Conservation (phyloP, 192 early-diverging fungal species). For the Fimicolochytrium jonesii region DNA sequence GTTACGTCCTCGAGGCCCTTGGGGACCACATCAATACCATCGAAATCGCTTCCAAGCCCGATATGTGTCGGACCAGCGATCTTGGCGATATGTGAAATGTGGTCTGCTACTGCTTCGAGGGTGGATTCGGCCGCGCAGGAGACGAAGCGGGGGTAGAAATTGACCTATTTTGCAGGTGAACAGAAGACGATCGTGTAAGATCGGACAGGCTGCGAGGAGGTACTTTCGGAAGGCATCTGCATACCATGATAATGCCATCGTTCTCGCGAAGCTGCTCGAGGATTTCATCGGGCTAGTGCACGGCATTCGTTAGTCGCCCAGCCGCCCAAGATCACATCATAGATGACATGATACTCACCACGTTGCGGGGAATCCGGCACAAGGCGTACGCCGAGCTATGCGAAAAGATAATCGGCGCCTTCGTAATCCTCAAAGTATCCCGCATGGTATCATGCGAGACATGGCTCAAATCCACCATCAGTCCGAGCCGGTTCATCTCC, state of each 20-base stretch:
- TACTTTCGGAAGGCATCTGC: not conserved
- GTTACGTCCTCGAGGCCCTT: slow-evolving; percentile 57
- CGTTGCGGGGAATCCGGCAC: slow-evolving; percentile 54
- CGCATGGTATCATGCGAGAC: slow-evolving; percentile 60
- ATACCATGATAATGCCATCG: slow-evolving; percentile 58
- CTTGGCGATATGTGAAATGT: slow-evolving; percentile 51
- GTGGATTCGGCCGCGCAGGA: slow-evolving; percentile 35
- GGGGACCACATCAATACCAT: slow-evolving; percentile 50
- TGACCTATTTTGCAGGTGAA: too few species aligned
- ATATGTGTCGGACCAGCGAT: slow-evolving; percentile 50
- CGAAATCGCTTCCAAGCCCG: slow-evolving; percentile 65
- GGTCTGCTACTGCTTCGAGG: slow-evolving; percentile 48
- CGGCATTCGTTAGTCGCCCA: not conserved
- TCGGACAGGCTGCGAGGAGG: too few species aligned
- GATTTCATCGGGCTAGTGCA: slow-evolving; percentile 46
- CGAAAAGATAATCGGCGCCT: slow-evolving; percentile 60
- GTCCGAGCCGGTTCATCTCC: slow-evolving; percentile 69
- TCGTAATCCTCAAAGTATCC: slow-evolving; percentile 42
- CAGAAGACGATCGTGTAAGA: too few species aligned
- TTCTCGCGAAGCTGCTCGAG: slow-evolving; percentile 35
- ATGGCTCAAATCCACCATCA: slow-evolving; percentile 63
- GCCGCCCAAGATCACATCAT: not conserved
- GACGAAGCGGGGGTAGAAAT: slow-evolving; percentile 52
- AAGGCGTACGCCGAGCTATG: slow-evolving; percentile 53
- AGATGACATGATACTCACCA: slow-evolving; percentile 14